Percentiles rank a stretch among this genome's conserved stretches.
These are phyloP conservation scores for Adansonia gregorii DNA, from an alignment of 441 rosid species.

Conservation along the genomic window DNA sequence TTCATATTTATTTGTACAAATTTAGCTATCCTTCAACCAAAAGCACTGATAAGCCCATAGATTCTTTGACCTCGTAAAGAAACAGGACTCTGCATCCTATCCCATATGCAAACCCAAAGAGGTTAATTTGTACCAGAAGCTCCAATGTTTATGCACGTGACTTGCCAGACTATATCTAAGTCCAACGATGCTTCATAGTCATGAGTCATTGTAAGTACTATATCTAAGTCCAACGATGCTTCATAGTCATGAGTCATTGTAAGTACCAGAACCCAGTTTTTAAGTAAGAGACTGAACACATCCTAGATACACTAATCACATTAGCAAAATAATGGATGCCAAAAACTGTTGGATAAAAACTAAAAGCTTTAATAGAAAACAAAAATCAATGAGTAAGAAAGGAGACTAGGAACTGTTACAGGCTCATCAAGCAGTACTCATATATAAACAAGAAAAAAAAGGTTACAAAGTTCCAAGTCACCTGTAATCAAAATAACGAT, in stretches of 20 bases:
- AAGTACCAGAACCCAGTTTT: constrained; percentile 9
- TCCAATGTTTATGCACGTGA: background rate
- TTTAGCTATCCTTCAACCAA: background rate
- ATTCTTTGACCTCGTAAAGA: background rate
- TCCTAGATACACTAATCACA: background rate
- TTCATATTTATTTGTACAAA: background rate
- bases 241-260: background rate
- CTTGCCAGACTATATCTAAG: background rate
- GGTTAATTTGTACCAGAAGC: background rate
- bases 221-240: constrained; percentile 1
- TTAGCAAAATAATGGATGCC: background rate
- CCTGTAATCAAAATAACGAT: constrained; percentile 95
- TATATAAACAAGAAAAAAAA: background rate
- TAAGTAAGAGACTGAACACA: background rate
- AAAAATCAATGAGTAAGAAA: background rate
- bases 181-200: constrained; percentile 1
- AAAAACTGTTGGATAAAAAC: background rate
- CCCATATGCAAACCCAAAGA: constrained; percentile 3
- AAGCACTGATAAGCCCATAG: background rate
- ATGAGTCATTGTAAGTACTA: background rate
- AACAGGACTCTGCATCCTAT: background rate
- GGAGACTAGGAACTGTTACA: constrained; percentile 5
- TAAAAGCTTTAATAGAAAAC: constrained; percentile 2
- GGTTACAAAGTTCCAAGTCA: constrained; percentile 36
- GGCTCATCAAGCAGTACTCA: background rate